phyloP scores from a whole-genome alignment of 2,329 filamentous ascomycete genomes.

The Colletotrichum cereale region DNA sequence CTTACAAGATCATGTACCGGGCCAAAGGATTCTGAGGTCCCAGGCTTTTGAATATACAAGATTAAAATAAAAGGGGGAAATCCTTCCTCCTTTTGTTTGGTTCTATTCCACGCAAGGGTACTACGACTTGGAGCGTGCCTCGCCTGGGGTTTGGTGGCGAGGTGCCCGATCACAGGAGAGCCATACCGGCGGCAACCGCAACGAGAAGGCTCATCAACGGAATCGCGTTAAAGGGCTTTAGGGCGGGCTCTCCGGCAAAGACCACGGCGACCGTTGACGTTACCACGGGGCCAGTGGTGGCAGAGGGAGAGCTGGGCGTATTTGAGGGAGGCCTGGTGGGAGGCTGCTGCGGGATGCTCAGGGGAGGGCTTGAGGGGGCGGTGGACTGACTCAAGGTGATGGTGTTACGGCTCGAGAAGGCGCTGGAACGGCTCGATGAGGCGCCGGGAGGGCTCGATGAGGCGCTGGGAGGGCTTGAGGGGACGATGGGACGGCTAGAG shows the following conservation, averaged over 20 bases:
- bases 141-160: no score
- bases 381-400: no score
- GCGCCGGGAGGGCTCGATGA: neutral
- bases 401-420: no score
- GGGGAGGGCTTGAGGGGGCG: no score
- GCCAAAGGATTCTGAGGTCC: neutral
- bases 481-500: neutral
- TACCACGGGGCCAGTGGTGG: neutral
- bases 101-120: no score
- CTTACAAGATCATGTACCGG: neutral
- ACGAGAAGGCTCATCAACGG: constrained; percentile 20
- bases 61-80: neutral
- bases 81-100: no score
- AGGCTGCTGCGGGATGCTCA: no score
- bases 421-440: neutral
- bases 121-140: neutral
- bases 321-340: neutral
- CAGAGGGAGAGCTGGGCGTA: neutral
- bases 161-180: constrained; percentile 8
- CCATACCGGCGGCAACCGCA: constrained; percentile 21
- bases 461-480: neutral
- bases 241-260: constrained; percentile 10
- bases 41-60: neutral
- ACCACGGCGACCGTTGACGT: neutral
- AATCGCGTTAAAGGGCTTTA: constrained; percentile 8